These are phyloP conservation scores for Gossypium arboreum DNA, from an alignment of 345 rosid genomes.

Conservation along the genomic window DNA sequence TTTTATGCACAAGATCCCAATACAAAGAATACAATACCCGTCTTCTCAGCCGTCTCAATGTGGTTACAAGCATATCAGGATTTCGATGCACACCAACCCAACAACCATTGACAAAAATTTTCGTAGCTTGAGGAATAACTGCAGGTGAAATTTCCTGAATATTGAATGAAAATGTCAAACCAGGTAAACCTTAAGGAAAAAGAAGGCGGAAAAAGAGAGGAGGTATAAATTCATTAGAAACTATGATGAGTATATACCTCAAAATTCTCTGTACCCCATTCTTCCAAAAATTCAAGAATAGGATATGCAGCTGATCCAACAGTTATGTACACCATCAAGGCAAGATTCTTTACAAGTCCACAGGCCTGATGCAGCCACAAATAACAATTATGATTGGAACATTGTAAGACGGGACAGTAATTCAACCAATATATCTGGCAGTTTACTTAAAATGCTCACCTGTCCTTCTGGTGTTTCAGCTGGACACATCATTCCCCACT, in stretches of 20 bases:
- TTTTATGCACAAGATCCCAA: neutral
- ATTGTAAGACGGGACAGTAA: neutral
- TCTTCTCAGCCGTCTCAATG: slow-evolving; percentile 86
- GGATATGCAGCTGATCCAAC: slow-evolving; percentile 97
- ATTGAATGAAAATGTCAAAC: slow-evolving; percentile 4
- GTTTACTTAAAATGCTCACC: slow-evolving; percentile 34
- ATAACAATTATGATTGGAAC: neutral
- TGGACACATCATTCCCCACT: slow-evolving; percentile 99
- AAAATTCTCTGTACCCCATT: slow-evolving; percentile 98
- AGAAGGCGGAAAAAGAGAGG: neutral
- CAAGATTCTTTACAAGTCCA: slow-evolving; percentile 94
- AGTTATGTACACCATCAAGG: slow-evolving; percentile 95
- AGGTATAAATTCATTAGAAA: neutral
- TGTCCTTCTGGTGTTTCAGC: slow-evolving; percentile 99
- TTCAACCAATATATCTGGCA: neutral
- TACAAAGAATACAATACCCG: slow-evolving; percentile 35
- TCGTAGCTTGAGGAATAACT: slow-evolving; percentile 91
- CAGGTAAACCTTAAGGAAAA: neutral
- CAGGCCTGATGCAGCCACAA: slow-evolving; percentile 60
- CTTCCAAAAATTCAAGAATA: slow-evolving; percentile 85
- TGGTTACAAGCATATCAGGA: slow-evolving; percentile 98
- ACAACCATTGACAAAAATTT: slow-evolving; percentile 92
- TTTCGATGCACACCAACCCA: slow-evolving; percentile 99
- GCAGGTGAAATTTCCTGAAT: slow-evolving; percentile 93
- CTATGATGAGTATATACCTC: slow-evolving; percentile 48